Base-by-base conservation (phyloP, 169 alveolate species). In the Cryptosporidium viatorum region DNA sequence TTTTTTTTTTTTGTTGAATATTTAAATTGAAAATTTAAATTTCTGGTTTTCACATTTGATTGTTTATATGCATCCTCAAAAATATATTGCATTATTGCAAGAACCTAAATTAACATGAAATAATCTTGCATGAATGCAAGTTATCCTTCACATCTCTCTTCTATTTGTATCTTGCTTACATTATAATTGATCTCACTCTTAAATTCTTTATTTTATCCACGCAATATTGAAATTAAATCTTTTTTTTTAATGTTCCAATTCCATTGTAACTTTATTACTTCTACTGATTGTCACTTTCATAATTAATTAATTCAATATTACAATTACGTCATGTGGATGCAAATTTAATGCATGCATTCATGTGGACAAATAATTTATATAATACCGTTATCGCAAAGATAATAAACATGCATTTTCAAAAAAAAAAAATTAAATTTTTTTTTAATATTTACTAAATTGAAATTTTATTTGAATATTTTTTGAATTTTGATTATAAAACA, bases 401-500 rank as follows among this genome's bases (percentile, higher is more conserved):
- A 16, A 48, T 48, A 14, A 16, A 48, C 55, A 48, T 48, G 55
- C 21, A 48, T 14, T 48, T 12, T 14, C 3, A 48, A 45, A 45
- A 48, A 48, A 48, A 48, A 48, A 14, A 16, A 48, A 16, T 48
- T 48, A 48, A 48, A 7, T 14, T 18, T 12, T 3, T 48, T 48
- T 14, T 48, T 3, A 14, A 48, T 48, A 14, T 48, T 48, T 48
- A 48, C 21, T 16, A 48, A 16, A 5, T 55, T 21, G 16, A 55
- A 55, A 9, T 55, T 23, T 23, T 0, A 1, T 26, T 10, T 1
- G 37, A 55, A 45, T 14, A 14, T 7, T 26, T 8, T 26, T 6
- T 21, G 10, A 55, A 21, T n/a, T 23, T 55, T 26, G 35, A 55
- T 41, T 80, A 80, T 12, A 80, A 58, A 29, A 80, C 89, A 16